These are phyloP conservation scores for Cardamine occulta DNA, from an alignment of 345 rosid genomes.

Conservation along the genomic window DNA sequence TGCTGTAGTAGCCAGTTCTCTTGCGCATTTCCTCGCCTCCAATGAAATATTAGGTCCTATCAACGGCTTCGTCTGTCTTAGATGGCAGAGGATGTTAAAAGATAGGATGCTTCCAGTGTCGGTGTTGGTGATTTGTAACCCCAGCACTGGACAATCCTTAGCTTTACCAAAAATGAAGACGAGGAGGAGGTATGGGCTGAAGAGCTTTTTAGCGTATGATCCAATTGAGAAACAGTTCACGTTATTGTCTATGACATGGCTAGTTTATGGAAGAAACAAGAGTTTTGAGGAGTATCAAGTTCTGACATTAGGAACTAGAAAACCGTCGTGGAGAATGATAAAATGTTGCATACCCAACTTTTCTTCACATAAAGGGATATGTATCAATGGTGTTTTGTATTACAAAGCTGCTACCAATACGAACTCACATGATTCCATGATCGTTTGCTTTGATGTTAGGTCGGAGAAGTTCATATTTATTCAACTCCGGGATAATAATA, in stretches of 20 bases:
- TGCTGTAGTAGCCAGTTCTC: not conserved
- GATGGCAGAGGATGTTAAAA: not conserved
- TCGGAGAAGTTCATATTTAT: not conserved
- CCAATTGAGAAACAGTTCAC: not conserved
- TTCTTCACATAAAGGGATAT: too few relatives aligned
- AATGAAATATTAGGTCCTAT: not conserved
- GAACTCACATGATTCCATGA: not conserved
- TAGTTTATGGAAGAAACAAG: too few relatives aligned
- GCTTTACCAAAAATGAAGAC: not conserved
- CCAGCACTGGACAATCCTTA: not conserved
- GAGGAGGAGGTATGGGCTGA: not conserved
- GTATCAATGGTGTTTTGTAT: too few relatives aligned
- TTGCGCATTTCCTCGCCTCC: not conserved
- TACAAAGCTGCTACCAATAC: too few relatives aligned
- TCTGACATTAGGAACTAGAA: not conserved
- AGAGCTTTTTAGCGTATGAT: not conserved
- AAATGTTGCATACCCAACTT: not conserved
- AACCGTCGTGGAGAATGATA: not conserved
- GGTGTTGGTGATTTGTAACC: not conserved
- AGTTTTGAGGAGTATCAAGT: not conserved
- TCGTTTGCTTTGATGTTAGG: conserved; percentile 9
- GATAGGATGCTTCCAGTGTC: too few relatives aligned
- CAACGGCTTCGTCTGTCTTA: not conserved
- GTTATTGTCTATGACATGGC: not conserved
- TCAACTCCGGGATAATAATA: too few relatives aligned